A percentile compares a stretch with the other conserved stretches of the same genome.
These are phyloP conservation scores for Rhodamnia argentea DNA, from an alignment of 345 rosid species.

Conservation along the genomic window DNA sequence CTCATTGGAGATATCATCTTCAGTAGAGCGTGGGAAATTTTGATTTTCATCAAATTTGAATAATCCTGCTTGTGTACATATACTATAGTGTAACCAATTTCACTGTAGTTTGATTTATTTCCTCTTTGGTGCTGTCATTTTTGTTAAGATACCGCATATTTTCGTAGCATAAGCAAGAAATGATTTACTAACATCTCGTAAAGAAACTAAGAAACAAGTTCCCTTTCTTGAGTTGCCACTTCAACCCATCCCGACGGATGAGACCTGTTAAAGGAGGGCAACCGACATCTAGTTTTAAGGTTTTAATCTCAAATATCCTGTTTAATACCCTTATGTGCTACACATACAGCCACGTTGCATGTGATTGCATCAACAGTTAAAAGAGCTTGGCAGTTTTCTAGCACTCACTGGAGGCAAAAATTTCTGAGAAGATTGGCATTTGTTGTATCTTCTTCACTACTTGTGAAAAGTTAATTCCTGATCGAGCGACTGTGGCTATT, in stretches of 20 bases:
- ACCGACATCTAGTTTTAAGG: not conserved
- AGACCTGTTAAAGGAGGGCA: not conserved
- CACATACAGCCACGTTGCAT: not conserved
- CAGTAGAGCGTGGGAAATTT: constrained; percentile 18
- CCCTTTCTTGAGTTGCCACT: not conserved
- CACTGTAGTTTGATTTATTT: not conserved
- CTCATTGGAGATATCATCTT: too few species aligned
- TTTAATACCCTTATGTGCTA: not conserved
- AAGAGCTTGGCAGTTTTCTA: not conserved
- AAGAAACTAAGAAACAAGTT: not conserved
- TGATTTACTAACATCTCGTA: not conserved
- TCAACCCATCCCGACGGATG: not conserved
- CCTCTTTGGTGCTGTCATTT: not conserved
- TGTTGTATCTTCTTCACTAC: not conserved
- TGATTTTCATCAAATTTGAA: not conserved
- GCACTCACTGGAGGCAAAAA: not conserved
- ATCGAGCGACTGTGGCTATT: not conserved
- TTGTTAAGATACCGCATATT: not conserved
- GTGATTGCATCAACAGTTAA: not conserved
- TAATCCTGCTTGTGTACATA: not conserved
- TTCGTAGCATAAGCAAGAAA: not conserved
- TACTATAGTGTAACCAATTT: not conserved
- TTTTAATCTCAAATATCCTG: not conserved
- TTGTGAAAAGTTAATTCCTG: not conserved
- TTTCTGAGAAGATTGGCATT: not conserved